Base-by-base conservation (phyloP, 1,284 basidiomycete species). In the Vanrija sp. region DNA sequence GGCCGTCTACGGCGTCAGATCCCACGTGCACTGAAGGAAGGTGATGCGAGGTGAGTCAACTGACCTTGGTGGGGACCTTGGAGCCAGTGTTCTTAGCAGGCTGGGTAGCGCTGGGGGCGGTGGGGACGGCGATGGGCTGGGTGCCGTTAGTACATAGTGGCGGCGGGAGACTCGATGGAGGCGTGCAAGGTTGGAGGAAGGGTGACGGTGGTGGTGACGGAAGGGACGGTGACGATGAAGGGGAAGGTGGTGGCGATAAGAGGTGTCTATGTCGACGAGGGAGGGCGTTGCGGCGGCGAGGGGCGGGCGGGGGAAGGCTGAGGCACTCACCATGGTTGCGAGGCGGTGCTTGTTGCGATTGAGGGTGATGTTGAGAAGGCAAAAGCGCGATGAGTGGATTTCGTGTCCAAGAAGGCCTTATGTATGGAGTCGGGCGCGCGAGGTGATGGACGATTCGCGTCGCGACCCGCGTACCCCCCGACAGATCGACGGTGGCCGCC, bases 81-180 rank as follows among this genome's bases (percentile, higher is more conserved):
- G 61, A 81, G 82, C 63, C 77, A 74, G 62, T 28, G 28, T 6
- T 23, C 21, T 23, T 23, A 23, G 5, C 21, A 23, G 28, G 28
- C 28, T 28, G 28, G 34, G 34, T 12, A 5, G 34, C 9, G 34
- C 76, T 73, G 47, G 76, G 73, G 61, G 83, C 84, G 57, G 83
- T 67, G 56, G 68, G 69, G 60, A 71, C 71, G 65, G 71, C 72
- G 62, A 69, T 70, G 62, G 73, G 70, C 62, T 71, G 28, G 66
- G 49, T 23, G 21, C 86, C 88, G 58, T 89, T 89, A 40, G 77
- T 78, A n/a, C n/a, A n/a, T n/a, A 73, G 77, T 79, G 74, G 76
- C 73, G 66, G 73, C 73, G 67, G 71, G 72, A 61, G 71, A 49
- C 21, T 5, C 7, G 52, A 73, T 72, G 62, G 75, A 76, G 71